Conservation (phyloP, 176 grass and related monocot genomes). For the Paspalum notatum region DNA sequence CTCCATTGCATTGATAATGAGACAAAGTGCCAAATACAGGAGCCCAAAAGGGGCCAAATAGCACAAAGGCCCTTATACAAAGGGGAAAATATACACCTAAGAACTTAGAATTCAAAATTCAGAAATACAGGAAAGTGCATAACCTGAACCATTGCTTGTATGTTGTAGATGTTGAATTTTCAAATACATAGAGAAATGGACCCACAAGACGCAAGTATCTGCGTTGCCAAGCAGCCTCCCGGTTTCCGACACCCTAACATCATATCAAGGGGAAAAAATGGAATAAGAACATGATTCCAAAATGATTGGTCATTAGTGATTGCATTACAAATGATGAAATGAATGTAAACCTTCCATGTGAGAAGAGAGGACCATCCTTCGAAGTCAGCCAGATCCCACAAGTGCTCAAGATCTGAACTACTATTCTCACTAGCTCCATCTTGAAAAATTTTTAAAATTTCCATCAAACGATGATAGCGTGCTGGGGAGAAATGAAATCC, state of each 20-base stretch:
- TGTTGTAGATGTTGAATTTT: constrained; percentile 72
- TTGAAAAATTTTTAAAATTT: constrained; percentile 84
- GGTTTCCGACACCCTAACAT: constrained; percentile 88
- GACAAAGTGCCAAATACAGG: no score
- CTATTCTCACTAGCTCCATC: constrained; percentile 53
- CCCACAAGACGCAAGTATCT: constrained; percentile 86
- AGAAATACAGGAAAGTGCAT: constrained; percentile 27
- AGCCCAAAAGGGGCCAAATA: no score
- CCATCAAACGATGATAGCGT: constrained; percentile 93
- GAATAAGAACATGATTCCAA: constrained; percentile 1
- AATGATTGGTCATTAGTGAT: background rate
- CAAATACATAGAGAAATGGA: constrained; percentile 90
- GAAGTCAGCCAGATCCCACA: constrained; percentile 92
- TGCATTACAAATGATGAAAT: background rate
- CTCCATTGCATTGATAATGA: no score
- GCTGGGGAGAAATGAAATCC: constrained; percentile 98
- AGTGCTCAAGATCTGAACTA: constrained; percentile 54
- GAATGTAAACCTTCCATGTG: constrained; percentile 90
- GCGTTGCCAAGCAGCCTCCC: constrained; percentile 85
- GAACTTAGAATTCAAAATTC: background rate
- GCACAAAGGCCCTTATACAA: no score
- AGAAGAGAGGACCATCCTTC: constrained; percentile 92
- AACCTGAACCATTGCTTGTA: constrained; percentile 97
- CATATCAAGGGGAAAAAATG: constrained; percentile 16
- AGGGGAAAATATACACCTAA: no score